phyloP scores from a whole-genome alignment of 495 filamentous ascomycete species.

The Podospora didyma region DNA sequence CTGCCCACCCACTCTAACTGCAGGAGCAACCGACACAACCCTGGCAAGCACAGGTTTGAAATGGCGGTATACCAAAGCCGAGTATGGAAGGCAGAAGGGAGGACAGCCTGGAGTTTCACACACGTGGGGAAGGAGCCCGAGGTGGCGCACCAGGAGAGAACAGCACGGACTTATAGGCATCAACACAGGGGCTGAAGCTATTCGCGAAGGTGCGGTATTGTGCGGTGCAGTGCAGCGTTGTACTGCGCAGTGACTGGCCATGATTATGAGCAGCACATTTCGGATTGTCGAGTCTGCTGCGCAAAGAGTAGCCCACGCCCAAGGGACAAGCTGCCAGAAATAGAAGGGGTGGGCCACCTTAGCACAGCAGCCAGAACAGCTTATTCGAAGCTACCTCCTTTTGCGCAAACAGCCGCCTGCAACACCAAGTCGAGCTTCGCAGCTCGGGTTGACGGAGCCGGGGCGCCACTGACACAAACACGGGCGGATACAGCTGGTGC shows the following conservation, averaged over 20 bases:
- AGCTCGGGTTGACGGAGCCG: not conserved
- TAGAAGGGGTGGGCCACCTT: not conserved
- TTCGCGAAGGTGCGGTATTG: too few relatives aligned
- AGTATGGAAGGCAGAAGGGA: not conserved
- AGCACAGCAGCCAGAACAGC: conserved; percentile 6
- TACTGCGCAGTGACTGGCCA: too few relatives aligned
- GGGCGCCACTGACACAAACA: not conserved
- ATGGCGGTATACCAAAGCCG: not conserved
- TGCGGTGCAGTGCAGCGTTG: too few relatives aligned
- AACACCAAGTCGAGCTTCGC: not conserved
- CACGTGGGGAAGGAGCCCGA: too few relatives aligned
- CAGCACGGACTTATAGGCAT: too few relatives aligned
- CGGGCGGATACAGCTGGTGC: not conserved
- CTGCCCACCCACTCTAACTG: not conserved
- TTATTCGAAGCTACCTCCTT: conserved; percentile 6
- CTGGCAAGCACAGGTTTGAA: not conserved
- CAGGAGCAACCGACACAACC: not conserved
- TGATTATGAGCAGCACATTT: too few relatives aligned
- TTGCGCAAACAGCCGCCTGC: conserved; percentile 5
- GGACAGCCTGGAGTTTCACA: not conserved
- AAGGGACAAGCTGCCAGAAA: not conserved
- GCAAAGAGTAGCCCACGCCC: too few relatives aligned
- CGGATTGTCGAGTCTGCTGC: too few relatives aligned
- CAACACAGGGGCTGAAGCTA: too few relatives aligned
- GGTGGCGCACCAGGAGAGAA: too few relatives aligned